phyloP scores from a whole-genome alignment of 345 rosid species.

The Boechera stricta region DNA sequence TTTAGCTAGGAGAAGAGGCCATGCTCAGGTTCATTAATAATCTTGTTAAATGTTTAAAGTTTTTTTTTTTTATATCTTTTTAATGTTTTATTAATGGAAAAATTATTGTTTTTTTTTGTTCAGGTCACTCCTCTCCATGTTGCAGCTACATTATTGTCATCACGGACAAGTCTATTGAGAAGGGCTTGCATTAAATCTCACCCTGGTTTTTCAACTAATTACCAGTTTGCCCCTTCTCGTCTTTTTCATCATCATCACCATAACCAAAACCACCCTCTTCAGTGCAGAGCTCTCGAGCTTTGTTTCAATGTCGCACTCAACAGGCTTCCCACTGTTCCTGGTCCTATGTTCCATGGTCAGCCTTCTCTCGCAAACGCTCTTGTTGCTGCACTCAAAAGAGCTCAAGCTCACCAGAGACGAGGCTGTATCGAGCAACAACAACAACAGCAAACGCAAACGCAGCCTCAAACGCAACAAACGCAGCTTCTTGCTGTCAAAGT shows the following conservation, averaged over 20 bases:
- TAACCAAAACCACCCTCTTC: slow-evolving; percentile 62
- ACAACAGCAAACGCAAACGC: slow-evolving; percentile 54
- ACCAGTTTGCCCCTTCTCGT: slow-evolving; percentile 50
- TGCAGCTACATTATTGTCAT: slow-evolving; percentile 69
- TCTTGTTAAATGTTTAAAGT: not conserved
- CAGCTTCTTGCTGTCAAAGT: slow-evolving; percentile 67
- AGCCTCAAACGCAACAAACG: slow-evolving; percentile 48
- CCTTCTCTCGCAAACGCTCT: slow-evolving; percentile 79
- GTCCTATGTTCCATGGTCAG: slow-evolving; percentile 53
- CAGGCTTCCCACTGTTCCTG: slow-evolving; percentile 65
- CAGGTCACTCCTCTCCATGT: slow-evolving; percentile 89
- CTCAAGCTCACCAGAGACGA: slow-evolving; percentile 83
- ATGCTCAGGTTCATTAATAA: slow-evolving; percentile 63
- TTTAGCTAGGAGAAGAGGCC: slow-evolving; percentile 93
- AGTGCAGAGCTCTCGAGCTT: slow-evolving; percentile 76
- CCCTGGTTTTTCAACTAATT: slow-evolving; percentile 47
- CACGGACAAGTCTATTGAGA: slow-evolving; percentile 60
- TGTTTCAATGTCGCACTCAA: slow-evolving; percentile 88
- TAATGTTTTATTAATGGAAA: slow-evolving; percentile 20
- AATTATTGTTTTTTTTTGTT: slow-evolving; percentile 1
- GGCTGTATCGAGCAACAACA: slow-evolving; percentile 68
- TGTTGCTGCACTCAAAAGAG: slow-evolving; percentile 78
- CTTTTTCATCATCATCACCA: slow-evolving; percentile 49
- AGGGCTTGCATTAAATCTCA: slow-evolving; percentile 79
- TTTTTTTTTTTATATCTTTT: not conserved